phyloP scores from a whole-genome alignment of 768 basidiomycete species.

The Coprinopsis strossmayeri region DNA sequence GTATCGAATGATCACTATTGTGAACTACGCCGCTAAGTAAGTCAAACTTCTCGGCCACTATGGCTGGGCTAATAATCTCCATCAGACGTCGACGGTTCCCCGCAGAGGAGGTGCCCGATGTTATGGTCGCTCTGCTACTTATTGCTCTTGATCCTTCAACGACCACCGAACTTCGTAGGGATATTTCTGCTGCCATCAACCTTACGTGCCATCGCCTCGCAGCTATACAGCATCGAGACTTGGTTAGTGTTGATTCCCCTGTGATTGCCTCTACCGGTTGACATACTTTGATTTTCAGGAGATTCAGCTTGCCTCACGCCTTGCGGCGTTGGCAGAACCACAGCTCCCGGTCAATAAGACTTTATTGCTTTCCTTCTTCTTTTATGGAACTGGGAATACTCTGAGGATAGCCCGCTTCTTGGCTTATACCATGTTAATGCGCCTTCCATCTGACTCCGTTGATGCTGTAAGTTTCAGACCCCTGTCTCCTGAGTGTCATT shows the following conservation, averaged over 20 bases:
- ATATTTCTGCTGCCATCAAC: slow-evolving; percentile 43
- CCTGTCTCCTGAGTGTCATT: slow-evolving; percentile 5
- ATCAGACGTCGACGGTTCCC: slow-evolving; percentile 28
- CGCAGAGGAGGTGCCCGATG: slow-evolving; percentile 36
- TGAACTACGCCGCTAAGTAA: slow-evolving; percentile 42
- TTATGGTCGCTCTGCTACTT: slow-evolving; percentile 44
- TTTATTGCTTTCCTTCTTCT: slow-evolving; percentile 43
- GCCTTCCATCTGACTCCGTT: slow-evolving; percentile 15
- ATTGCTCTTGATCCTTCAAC: slow-evolving; percentile 51
- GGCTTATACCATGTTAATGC: slow-evolving; percentile 42
- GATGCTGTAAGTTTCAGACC: slow-evolving; percentile 16
- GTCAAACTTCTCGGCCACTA: slow-evolving; percentile 13
- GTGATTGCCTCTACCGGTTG: background rate
- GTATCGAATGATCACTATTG: slow-evolving; percentile 34
- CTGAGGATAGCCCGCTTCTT: slow-evolving; percentile 53
- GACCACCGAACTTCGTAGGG: slow-evolving; percentile 34
- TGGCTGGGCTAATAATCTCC: background rate
- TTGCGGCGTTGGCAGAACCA: slow-evolving; percentile 32
- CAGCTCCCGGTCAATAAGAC: slow-evolving; percentile 46
- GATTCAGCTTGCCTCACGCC: slow-evolving; percentile 34
- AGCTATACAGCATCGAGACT: slow-evolving; percentile 18
- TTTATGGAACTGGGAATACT: slow-evolving; percentile 41
- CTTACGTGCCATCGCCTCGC: slow-evolving; percentile 36
- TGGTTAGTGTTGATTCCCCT: slow-evolving; percentile 17
- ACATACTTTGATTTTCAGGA: slow-evolving; percentile 29